Evolutionary conservation across 768 basidiomycete genomes (phyloP).

Genomic region (Rhodotorula babjevae): DNA sequence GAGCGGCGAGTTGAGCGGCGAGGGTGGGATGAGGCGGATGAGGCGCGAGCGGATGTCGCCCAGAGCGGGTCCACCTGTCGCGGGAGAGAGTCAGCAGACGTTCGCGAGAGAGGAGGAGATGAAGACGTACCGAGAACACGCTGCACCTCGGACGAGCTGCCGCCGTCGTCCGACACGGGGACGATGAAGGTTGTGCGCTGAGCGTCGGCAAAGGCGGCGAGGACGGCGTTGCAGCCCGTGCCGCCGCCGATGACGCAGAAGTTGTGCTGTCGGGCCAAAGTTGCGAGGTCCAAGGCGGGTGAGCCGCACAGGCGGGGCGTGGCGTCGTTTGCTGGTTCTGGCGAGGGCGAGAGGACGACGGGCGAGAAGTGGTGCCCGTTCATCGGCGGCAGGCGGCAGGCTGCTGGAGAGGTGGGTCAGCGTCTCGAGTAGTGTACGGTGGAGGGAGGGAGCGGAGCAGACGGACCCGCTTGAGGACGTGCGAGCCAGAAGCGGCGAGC

Average conservation of each 20-base stretch:
- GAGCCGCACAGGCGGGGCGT: not conserved
- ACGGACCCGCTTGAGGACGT: too few species aligned
- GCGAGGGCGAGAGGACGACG: too few species aligned
- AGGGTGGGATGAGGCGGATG: constrained; percentile 28
- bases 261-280: not conserved
- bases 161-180: constrained; percentile 36
- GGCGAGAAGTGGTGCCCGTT: not conserved
- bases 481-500: too few species aligned
- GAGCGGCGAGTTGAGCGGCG: constrained; percentile 42
- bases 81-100: not conserved
- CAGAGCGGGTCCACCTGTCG: constrained; percentile 21
- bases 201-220: not conserved
- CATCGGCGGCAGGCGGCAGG: too few species aligned
- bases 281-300: not conserved
- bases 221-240: constrained; percentile 28
- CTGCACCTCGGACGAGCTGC: constrained; percentile 23
- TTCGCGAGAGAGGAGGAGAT: not conserved
- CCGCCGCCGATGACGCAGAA: constrained; percentile 33
- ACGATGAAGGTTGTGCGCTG: not conserved
- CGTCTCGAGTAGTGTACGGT: too few species aligned
- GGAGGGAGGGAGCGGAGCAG: too few species aligned
- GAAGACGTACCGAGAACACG: constrained; percentile 16
- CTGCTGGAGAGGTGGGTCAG: too few species aligned
- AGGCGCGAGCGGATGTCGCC: constrained; percentile 38
- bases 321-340: not conserved